Percentiles rank a stretch among this genome's conserved stretches.
Conservation (phyloP, 2,329 filamentous ascomycete species). For the Blastomyces percursus region DNA sequence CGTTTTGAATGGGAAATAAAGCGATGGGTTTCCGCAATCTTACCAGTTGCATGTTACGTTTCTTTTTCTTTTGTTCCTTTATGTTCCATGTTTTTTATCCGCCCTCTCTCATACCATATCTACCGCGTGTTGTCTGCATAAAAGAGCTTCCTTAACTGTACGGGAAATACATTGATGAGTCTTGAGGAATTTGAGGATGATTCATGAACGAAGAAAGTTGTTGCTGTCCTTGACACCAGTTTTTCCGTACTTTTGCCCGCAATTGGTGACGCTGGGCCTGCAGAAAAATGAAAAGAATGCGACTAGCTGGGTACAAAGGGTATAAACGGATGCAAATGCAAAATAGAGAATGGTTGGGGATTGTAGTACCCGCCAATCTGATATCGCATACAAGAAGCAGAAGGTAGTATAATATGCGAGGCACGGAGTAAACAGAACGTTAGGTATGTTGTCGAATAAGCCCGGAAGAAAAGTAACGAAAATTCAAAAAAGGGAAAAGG, state of each 20-base stretch:
- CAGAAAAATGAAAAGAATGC: not conserved
- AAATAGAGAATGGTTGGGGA: not conserved
- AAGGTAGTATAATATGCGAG: not conserved
- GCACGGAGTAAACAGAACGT: not conserved
- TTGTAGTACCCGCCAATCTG: not conserved
- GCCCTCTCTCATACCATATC: not conserved
- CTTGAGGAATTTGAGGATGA: not conserved
- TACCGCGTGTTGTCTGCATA: conserved; percentile 19
- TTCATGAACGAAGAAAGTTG: not conserved
- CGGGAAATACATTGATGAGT: conserved; percentile 4
- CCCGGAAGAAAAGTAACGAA: not conserved
- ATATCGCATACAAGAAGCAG: not conserved
- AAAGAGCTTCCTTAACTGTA: conserved; percentile 14
- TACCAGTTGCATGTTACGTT: not conserved
- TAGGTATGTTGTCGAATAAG: not conserved
- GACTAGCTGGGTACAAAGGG: not conserved
- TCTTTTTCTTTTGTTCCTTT: not conserved
- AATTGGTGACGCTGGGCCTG: not conserved
- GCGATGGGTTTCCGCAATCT: conserved; percentile 4
- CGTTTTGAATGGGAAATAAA: conserved; percentile 1
- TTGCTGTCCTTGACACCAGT: not conserved
- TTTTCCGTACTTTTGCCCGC: not conserved
- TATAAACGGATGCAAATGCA: not conserved
- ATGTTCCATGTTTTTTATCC: not conserved
- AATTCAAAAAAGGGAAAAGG: not conserved